Percentiles rank a stretch among this genome's conserved stretches.
These are phyloP conservation scores for Neonothopanus nambi DNA, from an alignment of 1,284 basidiomycete species.

Conservation along the genomic window DNA sequence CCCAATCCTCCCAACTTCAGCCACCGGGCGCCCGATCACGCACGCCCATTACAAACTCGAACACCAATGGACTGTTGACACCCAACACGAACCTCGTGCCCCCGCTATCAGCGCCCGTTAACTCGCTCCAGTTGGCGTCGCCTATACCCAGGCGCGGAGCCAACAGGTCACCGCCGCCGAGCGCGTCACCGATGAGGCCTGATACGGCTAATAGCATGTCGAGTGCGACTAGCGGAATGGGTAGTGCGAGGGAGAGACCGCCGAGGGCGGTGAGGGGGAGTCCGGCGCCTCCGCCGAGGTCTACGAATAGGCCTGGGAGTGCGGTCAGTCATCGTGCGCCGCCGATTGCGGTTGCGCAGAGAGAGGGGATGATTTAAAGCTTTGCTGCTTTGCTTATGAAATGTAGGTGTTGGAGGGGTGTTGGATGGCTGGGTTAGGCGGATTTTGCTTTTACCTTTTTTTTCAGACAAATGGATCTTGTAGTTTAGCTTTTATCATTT, in stretches of 20 bases:
- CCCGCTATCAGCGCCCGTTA: constrained; percentile 24
- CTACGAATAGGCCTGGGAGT: constrained; percentile 63
- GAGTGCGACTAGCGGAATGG: too few relatives aligned
- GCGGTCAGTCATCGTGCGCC: constrained; percentile 41
- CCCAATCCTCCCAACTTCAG: too few relatives aligned
- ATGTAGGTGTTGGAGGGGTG: too few relatives aligned
- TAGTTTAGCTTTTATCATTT: too few relatives aligned
- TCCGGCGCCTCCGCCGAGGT: constrained; percentile 50
- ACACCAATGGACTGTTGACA: too few relatives aligned
- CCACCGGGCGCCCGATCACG: constrained; percentile 14
- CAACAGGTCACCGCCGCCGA: constrained; percentile 30
- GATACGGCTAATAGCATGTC: too few relatives aligned
- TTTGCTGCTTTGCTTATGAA: too few relatives aligned
- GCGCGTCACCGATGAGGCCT: constrained; percentile 23
- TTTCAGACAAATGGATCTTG: too few relatives aligned
- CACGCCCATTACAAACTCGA: neutral
- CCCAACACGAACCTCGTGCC: constrained; percentile 14
- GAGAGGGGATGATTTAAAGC: constrained; percentile 56
- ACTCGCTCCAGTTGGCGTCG: constrained; percentile 24
- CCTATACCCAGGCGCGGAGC: constrained; percentile 25
- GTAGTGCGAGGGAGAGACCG: constrained; percentile 27
- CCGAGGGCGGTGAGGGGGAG: constrained; percentile 35
- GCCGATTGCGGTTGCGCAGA: constrained; percentile 46
- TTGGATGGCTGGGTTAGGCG: too few relatives aligned
- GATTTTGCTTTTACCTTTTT: too few relatives aligned